These are phyloP conservation scores for Cryphonectria parasitica DNA, from an alignment of 2,329 filamentous ascomycete genomes.

Conservation along the genomic window DNA sequence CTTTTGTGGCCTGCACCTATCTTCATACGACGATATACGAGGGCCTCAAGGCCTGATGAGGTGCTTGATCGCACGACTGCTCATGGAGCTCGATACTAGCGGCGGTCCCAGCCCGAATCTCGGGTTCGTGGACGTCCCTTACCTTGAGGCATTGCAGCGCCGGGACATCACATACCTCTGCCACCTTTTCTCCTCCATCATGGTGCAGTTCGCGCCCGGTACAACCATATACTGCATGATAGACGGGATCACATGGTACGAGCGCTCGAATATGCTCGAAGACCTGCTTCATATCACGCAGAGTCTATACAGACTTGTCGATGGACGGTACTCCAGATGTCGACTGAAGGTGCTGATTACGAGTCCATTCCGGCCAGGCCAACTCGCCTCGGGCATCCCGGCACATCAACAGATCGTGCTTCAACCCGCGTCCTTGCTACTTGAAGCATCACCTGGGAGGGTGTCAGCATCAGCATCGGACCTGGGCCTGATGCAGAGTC, in stretches of 20 bases:
- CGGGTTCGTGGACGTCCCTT: not conserved
- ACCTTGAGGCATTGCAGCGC: not conserved
- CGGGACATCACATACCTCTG: not conserved
- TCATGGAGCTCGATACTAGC: not conserved
- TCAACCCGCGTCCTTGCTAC: not conserved
- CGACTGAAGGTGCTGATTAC: not conserved
- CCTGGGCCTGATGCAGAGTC: not conserved
- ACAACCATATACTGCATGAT: slow-evolving; percentile 11
- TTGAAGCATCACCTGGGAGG: not conserved
- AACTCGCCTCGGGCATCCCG: not conserved
- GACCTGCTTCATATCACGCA: not conserved
- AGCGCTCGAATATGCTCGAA: not conserved
- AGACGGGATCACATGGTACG: slow-evolving; percentile 14
- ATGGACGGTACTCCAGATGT: not conserved
- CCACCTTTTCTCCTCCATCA: not conserved
- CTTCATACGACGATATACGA: not conserved
- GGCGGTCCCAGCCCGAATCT: not conserved
- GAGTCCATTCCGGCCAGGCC: not conserved
- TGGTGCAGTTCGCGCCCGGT: not conserved
- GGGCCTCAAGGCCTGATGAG: slow-evolving; percentile 9
- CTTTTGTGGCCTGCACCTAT: slow-evolving; percentile 15
- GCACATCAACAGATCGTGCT: not conserved
- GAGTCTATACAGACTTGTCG: not conserved
- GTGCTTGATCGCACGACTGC: slow-evolving; percentile 7
- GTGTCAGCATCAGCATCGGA: too few species aligned